Evolutionary conservation across 306 rosid species (phyloP), one percentile per base, ranked within the genome.

Genomic region (Acmispon strigosus): DNA sequence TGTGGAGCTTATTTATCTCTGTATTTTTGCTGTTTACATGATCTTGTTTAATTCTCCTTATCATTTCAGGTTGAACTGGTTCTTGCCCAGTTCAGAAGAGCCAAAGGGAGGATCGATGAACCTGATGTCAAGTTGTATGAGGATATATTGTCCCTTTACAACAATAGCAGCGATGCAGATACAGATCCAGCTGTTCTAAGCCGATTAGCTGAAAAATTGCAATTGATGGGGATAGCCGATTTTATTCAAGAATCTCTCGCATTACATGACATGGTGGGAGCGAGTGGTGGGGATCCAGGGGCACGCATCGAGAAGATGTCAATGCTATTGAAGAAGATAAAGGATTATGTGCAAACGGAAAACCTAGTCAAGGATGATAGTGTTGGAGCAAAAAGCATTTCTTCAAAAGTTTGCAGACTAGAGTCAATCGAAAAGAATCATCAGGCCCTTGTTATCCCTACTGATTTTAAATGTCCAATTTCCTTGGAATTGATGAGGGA

Each of bases 401-500:
- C 84, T 39, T 79, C 86, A 50, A 83, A 82, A 75, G 80, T 82
- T 81, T 77, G 81, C 37, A 80, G 81, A 32, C 89, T 80, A 48
- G 64, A 75, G 63, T 61, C 81, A 57, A 75, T 65, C 51, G 93
- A 89, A 10, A 86, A 62, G 71, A 84, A 70, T 72, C 83, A 81
- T 74, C 86, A 81, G 75, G 76, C 70, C 16, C 84, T 86, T 57
- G 77, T 79, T 58, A 78, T 91, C 59, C 99, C 99, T 7, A 89
- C 86, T 74, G 99, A 95, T 86, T 95, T 95, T 75, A 89, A 92
- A 48, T 95, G 99, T 84, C 99, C 99, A 8, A 91, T 95, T 76
- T 89, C 99, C 58, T 81, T 95, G 64, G 99, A 95, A 79, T 83
- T 95, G 78, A 95, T 95, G 97, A 86, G 69, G 78, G 97, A 95